Evolutionary conservation across 352 stramenopile genomes (phyloP), one percentile per base, ranked within the genome.

Genomic region (Pythium aquatile): DNA sequence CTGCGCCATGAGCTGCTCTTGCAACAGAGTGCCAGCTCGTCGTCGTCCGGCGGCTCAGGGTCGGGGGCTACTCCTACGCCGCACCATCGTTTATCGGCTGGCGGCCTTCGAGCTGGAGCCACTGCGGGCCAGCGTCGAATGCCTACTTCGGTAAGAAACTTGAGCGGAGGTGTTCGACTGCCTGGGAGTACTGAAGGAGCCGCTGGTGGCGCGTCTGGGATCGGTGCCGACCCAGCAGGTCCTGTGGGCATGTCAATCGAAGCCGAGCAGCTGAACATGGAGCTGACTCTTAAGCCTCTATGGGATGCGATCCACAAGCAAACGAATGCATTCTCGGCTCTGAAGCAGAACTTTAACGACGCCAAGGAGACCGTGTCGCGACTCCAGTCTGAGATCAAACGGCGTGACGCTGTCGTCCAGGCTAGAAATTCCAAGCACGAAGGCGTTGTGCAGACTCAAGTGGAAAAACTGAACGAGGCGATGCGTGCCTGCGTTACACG

Each of bases 281-380:
- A 79, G 24, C 33, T 61, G 1, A 62, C 86, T 48, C 55, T 94
- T 26, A 88, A 89, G 60, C 84, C 85, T 10, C 52, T 94, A 0
- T 90, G 85, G 81, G 81, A 91, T 30, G 85, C 73, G n/a, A 79
- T 93, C 30, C 83, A 93, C 55, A 85, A 79, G 42, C 85, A 93
- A 35, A 91, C 81, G 0, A 91, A 92, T 58, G 76, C 88, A 39
- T 89, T 92, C 33, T 79, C 79, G 1, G 28, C 75, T 7, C 57
- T 92, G 10, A 81, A 78, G 24, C 75, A 90, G 29, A 69, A 72
- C 20, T 93, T 91, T 33, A 73, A 78, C 20, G 85, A 93, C 30
- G 82, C 85, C 3, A 91, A 91, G 48, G 81, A 90, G 33, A 94
- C 84, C 0, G 81, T 93, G 0, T 51, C 74, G 17, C 76, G 83